Conservation (phyloP, 2,329 filamentous ascomycete species). For the Graphilbum fragrans region DNA sequence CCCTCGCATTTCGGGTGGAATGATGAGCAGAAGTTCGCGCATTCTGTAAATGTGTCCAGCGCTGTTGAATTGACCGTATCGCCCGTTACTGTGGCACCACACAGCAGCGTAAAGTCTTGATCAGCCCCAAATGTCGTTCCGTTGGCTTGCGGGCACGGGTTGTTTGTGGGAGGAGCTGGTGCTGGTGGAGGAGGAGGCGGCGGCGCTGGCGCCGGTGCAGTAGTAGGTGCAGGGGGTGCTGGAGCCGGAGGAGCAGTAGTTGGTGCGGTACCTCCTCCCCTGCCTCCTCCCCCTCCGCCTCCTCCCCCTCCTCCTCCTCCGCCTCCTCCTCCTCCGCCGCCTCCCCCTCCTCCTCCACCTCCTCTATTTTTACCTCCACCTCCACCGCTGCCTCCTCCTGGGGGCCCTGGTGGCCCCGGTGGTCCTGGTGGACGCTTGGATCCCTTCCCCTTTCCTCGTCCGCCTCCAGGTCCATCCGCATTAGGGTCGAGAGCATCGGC, state of each 20-base stretch:
- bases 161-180: background rate
- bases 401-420: no score
- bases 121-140: slow-evolving; percentile 15
- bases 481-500: no score
- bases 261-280: no score
- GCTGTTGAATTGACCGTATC: slow-evolving; percentile 11
- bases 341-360: no score
- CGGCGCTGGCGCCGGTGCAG: background rate
- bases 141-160: slow-evolving; percentile 15
- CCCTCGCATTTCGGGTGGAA: slow-evolving; percentile 19
- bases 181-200: background rate
- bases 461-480: no score
- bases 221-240: background rate
- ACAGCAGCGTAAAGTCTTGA: slow-evolving; percentile 16
- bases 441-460: no score
- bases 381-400: no score
- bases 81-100: slow-evolving; percentile 13
- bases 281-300: no score
- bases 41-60: slow-evolving; percentile 12
- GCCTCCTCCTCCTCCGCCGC: no score
- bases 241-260: background rate
- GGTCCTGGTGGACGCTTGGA: no score
- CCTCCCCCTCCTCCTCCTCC: no score
- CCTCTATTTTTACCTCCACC: no score
- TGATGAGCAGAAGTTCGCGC: slow-evolving; percentile 17